A percentile compares a stretch with the other conserved stretches of the same genome.
Evolutionary conservation across 768 basidiomycete genomes (phyloP).

Genomic region (Hirschioporus abietinus): DNA sequence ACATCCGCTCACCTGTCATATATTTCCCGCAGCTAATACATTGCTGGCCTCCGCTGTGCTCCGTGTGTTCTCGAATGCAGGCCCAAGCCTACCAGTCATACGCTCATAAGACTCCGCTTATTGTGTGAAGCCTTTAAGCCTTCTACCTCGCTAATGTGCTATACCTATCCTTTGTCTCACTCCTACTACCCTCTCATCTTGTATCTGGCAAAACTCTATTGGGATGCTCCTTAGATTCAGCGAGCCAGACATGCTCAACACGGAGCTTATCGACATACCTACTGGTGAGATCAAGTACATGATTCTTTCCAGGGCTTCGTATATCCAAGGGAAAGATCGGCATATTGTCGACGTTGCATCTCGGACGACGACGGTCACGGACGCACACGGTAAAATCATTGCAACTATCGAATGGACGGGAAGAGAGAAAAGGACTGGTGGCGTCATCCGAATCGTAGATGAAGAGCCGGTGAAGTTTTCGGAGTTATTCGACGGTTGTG

Average conservation of each 20-base stretch:
- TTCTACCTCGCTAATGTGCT: background rate
- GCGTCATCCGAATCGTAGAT: conserved; percentile 43
- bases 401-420: conserved; percentile 51
- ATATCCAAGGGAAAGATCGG: conserved; percentile 21
- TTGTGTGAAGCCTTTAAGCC: background rate
- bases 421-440: conserved; percentile 31
- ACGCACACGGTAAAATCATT: conserved; percentile 34
- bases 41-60: background rate
- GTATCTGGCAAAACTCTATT: background rate
- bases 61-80: background rate
- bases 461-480: conserved; percentile 47
- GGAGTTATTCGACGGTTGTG: conserved; percentile 48
- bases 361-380: conserved; percentile 40
- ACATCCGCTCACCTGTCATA: background rate
- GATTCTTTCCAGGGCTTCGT: conserved; percentile 39
- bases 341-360: conserved; percentile 21
- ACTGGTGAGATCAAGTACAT: conserved; percentile 44
- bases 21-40: background rate
- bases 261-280: conserved; percentile 46
- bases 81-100: background rate
- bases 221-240: conserved; percentile 57
- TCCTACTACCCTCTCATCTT: background rate
- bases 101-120: no score
- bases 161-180: conserved; percentile 6
- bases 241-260: conserved; percentile 52